A percentile compares a stretch with the other conserved stretches of the same genome.
Evolutionary conservation across 1,284 basidiomycete species (phyloP).

Genomic region (Ustilago esculenta): DNA sequence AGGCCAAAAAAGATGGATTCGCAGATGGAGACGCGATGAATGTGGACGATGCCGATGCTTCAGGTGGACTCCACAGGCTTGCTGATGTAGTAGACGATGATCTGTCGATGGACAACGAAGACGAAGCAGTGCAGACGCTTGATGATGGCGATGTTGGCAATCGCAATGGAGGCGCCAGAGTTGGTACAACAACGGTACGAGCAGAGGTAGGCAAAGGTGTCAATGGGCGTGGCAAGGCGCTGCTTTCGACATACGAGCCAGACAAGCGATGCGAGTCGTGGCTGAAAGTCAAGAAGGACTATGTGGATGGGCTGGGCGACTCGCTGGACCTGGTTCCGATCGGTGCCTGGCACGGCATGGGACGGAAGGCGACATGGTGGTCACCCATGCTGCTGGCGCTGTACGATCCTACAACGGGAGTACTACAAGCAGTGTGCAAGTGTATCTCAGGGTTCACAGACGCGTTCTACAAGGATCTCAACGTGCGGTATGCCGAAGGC

Average conservation of each 20-base stretch:
- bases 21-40: slow-evolving; percentile 1
- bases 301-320: slow-evolving; percentile 74
- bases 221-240: slow-evolving; percentile 72
- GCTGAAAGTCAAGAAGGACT: slow-evolving; percentile 76
- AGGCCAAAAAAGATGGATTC: slow-evolving; percentile 10
- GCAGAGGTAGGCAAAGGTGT: slow-evolving; percentile 51
- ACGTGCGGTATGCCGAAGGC: slow-evolving; percentile 40
- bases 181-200: not conserved
- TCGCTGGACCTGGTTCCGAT: slow-evolving; percentile 62
- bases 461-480: slow-evolving; percentile 75
- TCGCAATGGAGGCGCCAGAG: not conserved
- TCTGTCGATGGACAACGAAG: slow-evolving; percentile 52
- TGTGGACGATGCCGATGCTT: slow-evolving; percentile 42
- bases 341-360: slow-evolving; percentile 85
- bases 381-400: slow-evolving; percentile 83
- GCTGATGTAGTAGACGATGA: slow-evolving; percentile 56
- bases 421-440: slow-evolving; percentile 71
- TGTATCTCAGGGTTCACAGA: slow-evolving; percentile 81
- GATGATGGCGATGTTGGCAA: slow-evolving; percentile 3
- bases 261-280: slow-evolving; percentile 68
- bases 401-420: slow-evolving; percentile 78
- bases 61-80: slow-evolving; percentile 48
- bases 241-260: slow-evolving; percentile 90
- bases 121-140: slow-evolving; percentile 32
- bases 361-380: slow-evolving; percentile 93